Evolutionary conservation across 1,139 yeast species (phyloP).

Genomic region (Geotrichum histeridarum): DNA sequence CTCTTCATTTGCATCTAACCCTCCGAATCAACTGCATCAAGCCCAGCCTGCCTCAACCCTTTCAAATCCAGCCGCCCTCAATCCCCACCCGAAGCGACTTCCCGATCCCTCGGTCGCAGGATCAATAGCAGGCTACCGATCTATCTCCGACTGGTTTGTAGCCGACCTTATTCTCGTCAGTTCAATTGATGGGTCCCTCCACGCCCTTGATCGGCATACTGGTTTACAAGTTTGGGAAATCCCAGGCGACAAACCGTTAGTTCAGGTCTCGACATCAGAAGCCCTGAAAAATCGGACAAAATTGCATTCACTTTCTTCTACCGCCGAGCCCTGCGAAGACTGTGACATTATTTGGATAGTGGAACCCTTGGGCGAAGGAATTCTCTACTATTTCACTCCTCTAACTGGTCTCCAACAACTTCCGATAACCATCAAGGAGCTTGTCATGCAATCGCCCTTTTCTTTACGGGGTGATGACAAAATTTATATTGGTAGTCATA

Average conservation of each 20-base stretch:
- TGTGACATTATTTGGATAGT: slow-evolving; percentile 63
- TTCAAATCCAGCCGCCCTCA: background rate
- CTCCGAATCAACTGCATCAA: background rate
- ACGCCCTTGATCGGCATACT: slow-evolving; percentile 70
- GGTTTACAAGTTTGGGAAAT: slow-evolving; percentile 81
- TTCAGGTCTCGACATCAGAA: slow-evolving; percentile 28
- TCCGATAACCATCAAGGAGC: slow-evolving; percentile 74
- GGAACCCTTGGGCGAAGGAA: slow-evolving; percentile 85
- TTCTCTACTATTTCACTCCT: slow-evolving; percentile 79
- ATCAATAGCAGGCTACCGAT: slow-evolving; percentile 19
- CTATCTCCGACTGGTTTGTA: slow-evolving; percentile 52
- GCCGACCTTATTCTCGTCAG: slow-evolving; percentile 64
- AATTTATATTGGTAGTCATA: slow-evolving; percentile 80
- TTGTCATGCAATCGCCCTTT: slow-evolving; percentile 72
- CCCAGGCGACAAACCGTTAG: slow-evolving; percentile 42
- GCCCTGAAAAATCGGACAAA: slow-evolving; percentile 8
- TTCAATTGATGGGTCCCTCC: slow-evolving; percentile 84
- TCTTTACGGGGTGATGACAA: slow-evolving; percentile 71
- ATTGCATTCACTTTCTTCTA: slow-evolving; percentile 6
- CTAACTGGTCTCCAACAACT: slow-evolving; percentile 70
- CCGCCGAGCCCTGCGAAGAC: slow-evolving; percentile 22
- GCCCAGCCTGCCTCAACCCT: background rate
- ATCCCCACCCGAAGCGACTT: background rate
- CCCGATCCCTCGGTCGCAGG: slow-evolving; percentile 8
- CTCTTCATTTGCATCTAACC: background rate